phyloP scores from a whole-genome alignment of 2,329 filamentous ascomycete species.

The Fusarium sp. region DNA sequence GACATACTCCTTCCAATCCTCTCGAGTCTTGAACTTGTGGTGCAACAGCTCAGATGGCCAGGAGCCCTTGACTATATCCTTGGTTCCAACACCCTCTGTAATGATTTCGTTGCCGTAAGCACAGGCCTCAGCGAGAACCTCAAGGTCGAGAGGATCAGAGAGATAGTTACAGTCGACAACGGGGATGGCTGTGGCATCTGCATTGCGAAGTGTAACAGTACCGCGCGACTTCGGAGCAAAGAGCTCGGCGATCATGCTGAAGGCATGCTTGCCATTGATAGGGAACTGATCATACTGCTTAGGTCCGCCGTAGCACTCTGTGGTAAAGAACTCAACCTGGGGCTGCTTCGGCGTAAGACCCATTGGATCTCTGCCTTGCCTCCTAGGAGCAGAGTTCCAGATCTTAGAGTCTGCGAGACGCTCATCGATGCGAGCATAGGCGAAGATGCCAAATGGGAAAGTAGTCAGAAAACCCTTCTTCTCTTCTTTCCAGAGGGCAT shows the following conservation, averaged over 20 bases:
- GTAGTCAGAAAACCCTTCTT: slow-evolving; percentile 71
- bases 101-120: slow-evolving; percentile 73
- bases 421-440: slow-evolving; percentile 73
- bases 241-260: slow-evolving; percentile 71
- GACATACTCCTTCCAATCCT: slow-evolving; percentile 70
- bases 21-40: slow-evolving; percentile 64
- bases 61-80: slow-evolving; percentile 70
- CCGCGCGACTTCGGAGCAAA: slow-evolving; percentile 72
- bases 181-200: slow-evolving; percentile 66
- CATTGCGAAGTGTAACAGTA: slow-evolving; percentile 64
- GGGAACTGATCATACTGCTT: slow-evolving; percentile 71
- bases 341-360: slow-evolving; percentile 69
- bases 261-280: slow-evolving; percentile 66
- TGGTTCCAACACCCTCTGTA: slow-evolving; percentile 70
- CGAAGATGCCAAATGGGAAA: slow-evolving; percentile 75
- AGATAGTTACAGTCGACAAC: slow-evolving; percentile 72
- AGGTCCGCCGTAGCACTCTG: slow-evolving; percentile 73
- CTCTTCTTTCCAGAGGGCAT: slow-evolving; percentile 69
- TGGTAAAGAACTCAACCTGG: slow-evolving; percentile 74
- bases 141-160: slow-evolving; percentile 69
- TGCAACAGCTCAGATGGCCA: slow-evolving; percentile 69
- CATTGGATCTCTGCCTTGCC: slow-evolving; percentile 73
- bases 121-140: slow-evolving; percentile 72
- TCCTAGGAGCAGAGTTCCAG: slow-evolving; percentile 66
- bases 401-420: slow-evolving; percentile 68